phyloP scores from a whole-genome alignment of 139 green algal genomes.

The Micractinium conductrix region DNA sequence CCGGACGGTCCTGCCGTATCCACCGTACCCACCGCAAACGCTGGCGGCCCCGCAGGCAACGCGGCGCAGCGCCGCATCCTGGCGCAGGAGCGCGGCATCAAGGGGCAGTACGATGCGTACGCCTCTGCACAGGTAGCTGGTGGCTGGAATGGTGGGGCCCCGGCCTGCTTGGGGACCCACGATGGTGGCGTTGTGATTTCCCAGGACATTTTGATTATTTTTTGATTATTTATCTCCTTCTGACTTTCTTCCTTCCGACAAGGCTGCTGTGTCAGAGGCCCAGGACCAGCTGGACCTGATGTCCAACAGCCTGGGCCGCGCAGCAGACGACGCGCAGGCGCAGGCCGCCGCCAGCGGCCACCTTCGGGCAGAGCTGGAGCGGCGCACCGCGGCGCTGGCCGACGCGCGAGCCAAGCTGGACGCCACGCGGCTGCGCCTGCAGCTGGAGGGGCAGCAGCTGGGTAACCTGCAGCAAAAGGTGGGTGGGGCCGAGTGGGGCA shows the following conservation, averaged over 20 bases:
- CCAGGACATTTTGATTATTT: too few species aligned
- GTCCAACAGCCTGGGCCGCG: constrained; percentile 2
- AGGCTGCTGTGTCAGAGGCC: background rate
- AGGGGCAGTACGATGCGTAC: constrained; percentile 6
- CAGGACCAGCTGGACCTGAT: constrained; percentile 21
- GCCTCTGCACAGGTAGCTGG: too few species aligned
- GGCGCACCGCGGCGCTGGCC: background rate
- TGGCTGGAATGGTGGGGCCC: too few species aligned
- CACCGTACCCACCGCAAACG: too few species aligned
- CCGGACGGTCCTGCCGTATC: background rate
- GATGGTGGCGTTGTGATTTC: too few species aligned
- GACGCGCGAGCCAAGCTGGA: constrained; percentile 1
- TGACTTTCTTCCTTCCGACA: too few species aligned
- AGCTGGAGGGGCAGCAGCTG: constrained; percentile 28
- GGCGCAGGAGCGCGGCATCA: constrained; percentile 28
- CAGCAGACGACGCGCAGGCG: background rate
- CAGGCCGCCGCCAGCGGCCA: background rate
- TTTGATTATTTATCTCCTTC: too few species aligned
- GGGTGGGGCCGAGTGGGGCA: background rate
- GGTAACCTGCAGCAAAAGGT: constrained; percentile 27
- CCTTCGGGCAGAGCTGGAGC: constrained; percentile 18
- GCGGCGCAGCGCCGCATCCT: constrained; percentile 27
- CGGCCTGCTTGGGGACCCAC: too few species aligned
- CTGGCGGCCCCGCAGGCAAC: background rate
- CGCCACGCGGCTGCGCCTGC: background rate